phyloP scores from a whole-genome alignment of 345 rosid genomes.

The Rhizophora apiculata region DNA sequence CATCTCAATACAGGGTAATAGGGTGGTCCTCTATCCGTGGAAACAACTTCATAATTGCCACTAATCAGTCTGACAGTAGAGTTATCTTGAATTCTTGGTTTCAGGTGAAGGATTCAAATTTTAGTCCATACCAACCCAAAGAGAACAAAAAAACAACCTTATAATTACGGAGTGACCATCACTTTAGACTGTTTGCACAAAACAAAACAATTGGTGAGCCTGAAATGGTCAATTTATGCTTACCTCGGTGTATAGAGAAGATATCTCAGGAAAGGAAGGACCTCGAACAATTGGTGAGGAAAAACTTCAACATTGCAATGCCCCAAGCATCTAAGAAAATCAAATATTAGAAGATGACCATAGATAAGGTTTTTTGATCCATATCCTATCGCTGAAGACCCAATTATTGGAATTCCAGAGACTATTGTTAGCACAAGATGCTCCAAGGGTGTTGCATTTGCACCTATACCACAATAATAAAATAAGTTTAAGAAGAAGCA shows the following conservation, averaged over 20 bases:
- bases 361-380: constrained; percentile 60
- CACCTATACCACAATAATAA: constrained; percentile 45
- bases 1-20: too few relatives aligned
- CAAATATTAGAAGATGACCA: constrained; percentile 59
- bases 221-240: constrained; percentile 19
- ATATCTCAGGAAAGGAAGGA: constrained; percentile 62
- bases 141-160: too few relatives aligned
- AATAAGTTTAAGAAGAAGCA: background rate
- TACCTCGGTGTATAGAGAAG: constrained; percentile 88
- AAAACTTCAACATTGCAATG: constrained; percentile 80
- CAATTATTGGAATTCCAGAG: constrained; percentile 69
- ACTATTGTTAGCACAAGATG: constrained; percentile 45
- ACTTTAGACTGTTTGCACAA: background rate
- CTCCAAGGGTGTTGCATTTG: constrained; percentile 65
- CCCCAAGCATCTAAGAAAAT: constrained; percentile 76
- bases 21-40: too few relatives aligned
- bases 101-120: too few relatives aligned
- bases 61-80: too few relatives aligned
- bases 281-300: constrained; percentile 51
- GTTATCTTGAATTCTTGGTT: too few relatives aligned
- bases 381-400: constrained; percentile 53
- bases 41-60: too few relatives aligned
- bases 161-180: background rate
- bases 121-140: too few relatives aligned
- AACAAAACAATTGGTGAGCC: background rate